These are phyloP conservation scores for Paxillus rubicundulus DNA, from an alignment of 768 basidiomycete genomes.

Conservation along the genomic window DNA sequence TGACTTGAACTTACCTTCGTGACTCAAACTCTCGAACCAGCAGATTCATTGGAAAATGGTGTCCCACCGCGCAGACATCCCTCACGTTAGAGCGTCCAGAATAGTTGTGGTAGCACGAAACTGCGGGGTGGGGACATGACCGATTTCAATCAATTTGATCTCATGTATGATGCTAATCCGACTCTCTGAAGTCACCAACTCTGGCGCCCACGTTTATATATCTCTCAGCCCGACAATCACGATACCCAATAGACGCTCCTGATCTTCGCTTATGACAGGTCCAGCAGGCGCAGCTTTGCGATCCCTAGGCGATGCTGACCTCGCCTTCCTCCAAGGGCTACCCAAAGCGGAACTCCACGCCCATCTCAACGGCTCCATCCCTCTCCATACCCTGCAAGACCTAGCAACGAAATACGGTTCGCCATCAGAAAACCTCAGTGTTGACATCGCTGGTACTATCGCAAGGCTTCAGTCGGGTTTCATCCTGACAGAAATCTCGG, in stretches of 20 bases:
- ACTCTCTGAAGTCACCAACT: no score
- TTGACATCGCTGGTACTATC: constrained; percentile 46
- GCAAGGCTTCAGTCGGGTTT: constrained; percentile 38
- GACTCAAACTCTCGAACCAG: no score
- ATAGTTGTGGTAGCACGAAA: no score
- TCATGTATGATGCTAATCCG: no score
- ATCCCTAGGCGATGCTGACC: constrained; percentile 49
- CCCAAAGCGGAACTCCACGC: constrained; percentile 88
- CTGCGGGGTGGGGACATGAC: no score
- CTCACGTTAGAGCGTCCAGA: no score
- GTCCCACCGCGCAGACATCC: no score
- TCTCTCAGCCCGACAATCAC: no score
- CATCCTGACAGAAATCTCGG: constrained; percentile 51
- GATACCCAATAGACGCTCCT: not conserved
- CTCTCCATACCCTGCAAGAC: constrained; percentile 56
- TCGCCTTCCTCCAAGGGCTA: constrained; percentile 57
- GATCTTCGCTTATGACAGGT: constrained; percentile 14
- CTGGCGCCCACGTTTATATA: no score
- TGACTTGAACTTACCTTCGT: no score
- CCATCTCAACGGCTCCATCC: constrained; percentile 84
- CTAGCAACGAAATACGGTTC: constrained; percentile 48
- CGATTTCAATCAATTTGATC: no score
- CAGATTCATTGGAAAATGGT: no score
- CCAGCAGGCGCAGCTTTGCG: constrained; percentile 48
- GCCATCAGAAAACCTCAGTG: constrained; percentile 19